phyloP scores from a whole-genome alignment of 148 eudicot genomes.

The Bassia scoparia region DNA sequence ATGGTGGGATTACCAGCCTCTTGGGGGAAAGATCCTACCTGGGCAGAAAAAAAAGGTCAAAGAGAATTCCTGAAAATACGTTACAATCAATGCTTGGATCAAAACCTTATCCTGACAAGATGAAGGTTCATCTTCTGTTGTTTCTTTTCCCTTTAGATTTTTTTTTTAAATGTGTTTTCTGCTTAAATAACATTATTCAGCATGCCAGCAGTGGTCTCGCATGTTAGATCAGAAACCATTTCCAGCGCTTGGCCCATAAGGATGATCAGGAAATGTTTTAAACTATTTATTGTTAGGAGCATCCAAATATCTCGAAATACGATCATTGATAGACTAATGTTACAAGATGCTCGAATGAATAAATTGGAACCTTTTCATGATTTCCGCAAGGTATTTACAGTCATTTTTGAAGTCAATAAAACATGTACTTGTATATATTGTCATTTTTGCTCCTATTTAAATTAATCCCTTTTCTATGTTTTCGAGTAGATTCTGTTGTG shows the following conservation, averaged over 20 bases:
- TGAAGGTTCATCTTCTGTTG: constrained; percentile 51
- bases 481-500: constrained; percentile 53
- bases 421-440: no score
- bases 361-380: constrained; percentile 56
- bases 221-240: no score
- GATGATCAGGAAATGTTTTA: no score
- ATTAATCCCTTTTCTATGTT: background rate
- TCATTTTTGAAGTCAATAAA: background rate
- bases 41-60: constrained; percentile 68
- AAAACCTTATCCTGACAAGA: constrained; percentile 51
- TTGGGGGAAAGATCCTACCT: constrained; percentile 64
- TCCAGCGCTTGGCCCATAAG: no score
- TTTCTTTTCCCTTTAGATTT: background rate
- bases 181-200: no score
- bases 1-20: constrained; percentile 73
- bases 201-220: no score
- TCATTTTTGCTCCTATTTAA: background rate
- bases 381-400: constrained; percentile 42
- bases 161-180: no score
- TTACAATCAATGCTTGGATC: constrained; percentile 67
- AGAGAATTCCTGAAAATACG: constrained; percentile 62
- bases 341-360: constrained; percentile 59
- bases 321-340: constrained; percentile 64
- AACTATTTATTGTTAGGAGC: constrained; percentile 55
- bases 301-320: constrained; percentile 47